Conservation (phyloP, 208 protist genomes). For the Phytomonas francai region DNA sequence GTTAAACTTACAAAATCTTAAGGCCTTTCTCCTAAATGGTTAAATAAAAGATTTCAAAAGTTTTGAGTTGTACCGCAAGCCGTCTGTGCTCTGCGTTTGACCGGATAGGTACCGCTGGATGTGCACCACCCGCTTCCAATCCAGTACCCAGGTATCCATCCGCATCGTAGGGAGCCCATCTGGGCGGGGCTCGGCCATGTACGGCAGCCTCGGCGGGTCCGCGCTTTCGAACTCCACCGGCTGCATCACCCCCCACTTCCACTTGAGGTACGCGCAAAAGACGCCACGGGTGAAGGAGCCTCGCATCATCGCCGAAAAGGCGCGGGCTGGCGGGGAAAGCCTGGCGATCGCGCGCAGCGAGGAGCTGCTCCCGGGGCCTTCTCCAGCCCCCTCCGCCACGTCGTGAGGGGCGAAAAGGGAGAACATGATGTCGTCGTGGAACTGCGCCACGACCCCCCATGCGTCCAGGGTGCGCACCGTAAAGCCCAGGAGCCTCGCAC, state of each 20-base stretch:
- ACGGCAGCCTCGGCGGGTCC: neutral
- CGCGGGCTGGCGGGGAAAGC: neutral
- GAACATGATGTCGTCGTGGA: conserved; percentile 13
- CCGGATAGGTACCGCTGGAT: neutral
- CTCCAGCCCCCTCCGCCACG: neutral
- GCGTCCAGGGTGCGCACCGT: neutral
- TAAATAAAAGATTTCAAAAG: too few species aligned
- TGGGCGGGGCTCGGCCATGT: neutral
- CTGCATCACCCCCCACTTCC: neutral
- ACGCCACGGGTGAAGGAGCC: neutral
- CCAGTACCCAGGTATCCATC: neutral
- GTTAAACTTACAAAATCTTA: too few species aligned
- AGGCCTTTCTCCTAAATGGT: too few species aligned
- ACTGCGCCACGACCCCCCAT: neutral
- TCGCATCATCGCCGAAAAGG: neutral
- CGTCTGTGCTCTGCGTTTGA: neutral
- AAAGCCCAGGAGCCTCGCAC: conserved; percentile 28
- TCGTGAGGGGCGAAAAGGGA: conserved; percentile 19
- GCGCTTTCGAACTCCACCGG: neutral
- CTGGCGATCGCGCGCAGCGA: neutral
- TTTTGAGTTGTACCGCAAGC: too few species aligned
- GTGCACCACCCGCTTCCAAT: neutral
- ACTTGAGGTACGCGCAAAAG: neutral
- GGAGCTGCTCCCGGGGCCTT: neutral
- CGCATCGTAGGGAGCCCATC: neutral